Evolutionary conservation across 768 basidiomycete species (phyloP), one percentile per base, ranked within the genome.

Genomic region (Mycena leptocephala): DNA sequence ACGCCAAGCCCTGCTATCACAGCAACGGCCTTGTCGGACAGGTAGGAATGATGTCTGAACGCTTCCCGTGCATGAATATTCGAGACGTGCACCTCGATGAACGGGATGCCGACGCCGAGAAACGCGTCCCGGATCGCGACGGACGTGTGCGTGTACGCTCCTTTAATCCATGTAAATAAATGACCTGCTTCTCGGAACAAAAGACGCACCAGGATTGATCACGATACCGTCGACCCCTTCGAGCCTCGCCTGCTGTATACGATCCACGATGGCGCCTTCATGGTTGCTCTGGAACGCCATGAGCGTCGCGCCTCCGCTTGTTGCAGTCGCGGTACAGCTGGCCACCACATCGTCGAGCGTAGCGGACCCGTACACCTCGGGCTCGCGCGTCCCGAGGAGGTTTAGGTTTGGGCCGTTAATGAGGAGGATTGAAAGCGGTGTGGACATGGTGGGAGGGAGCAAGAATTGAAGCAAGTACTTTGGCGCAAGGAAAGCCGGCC

Each of bases 221-320:
- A 81, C 76, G 26, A 81, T 79, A 24, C 61, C 80, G n/a, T 78
- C 75, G 20, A 81, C 79, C 3, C 79, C 79, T 2, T 81, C 79
- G 7, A 13, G 22, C 46, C 58, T 67, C 22, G 79, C 80, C 14
- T 77, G 77, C 0, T 81, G 80, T 30, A 81, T 81, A 5, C 80
- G 71, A 62, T 81, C 79, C 20, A 81, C 76, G 24, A 81, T 80
- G 9, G 73, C 77, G 32, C 79, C 80, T 41, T 81, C 79, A 56
- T 81, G 80, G 72, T 80, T 81, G 56, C 77, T 80, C 72, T 81
- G 80, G 35, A 80, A 81, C 5, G 76, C 80, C 2, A 48, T 53
- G n/a, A 81, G 51, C 1, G 22, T 62, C 20, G 73, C 80, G 22
- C 74, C 79, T 3, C 72, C 67, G 28, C 63, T 65, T 6, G 74